Conservation (phyloP, 768 basidiomycete species). For the Sarcomyxa edulis region DNA sequence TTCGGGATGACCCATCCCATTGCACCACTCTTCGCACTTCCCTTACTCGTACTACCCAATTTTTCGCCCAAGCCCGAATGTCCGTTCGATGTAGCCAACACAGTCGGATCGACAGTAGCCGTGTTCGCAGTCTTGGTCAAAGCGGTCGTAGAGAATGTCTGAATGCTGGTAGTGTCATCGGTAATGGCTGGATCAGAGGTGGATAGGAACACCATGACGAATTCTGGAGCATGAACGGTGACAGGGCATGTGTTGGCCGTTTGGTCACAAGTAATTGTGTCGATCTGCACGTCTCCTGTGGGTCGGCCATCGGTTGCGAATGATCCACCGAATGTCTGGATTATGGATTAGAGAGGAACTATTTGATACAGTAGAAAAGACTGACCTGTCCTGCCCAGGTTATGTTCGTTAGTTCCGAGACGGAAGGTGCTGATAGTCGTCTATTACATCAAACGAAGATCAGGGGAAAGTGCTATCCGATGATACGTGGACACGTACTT, state of each 20-base stretch:
- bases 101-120: conserved; percentile 45
- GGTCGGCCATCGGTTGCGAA: conserved; percentile 66
- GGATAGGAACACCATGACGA: conserved; percentile 66
- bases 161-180: conserved; percentile 20
- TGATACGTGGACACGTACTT: conserved; percentile 30
- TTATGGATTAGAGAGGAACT: conserved; percentile 1
- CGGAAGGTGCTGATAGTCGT: conserved; percentile 49
- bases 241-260: conserved; percentile 48
- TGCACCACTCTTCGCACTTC: conserved; percentile 21
- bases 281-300: conserved; percentile 41
- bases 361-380: conserved; percentile 2
- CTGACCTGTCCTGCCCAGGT: conserved; percentile 75
- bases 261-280: conserved; percentile 53
- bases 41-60: conserved; percentile 27
- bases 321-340: conserved; percentile 50
- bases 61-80: conserved; percentile 21
- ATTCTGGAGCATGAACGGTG: conserved; percentile 59
- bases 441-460: conserved; percentile 27
- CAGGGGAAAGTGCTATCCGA: background rate
- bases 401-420: conserved; percentile 58
- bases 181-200: conserved; percentile 21
- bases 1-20: too few species aligned
- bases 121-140: conserved; percentile 49
- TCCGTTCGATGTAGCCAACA: conserved; percentile 52
- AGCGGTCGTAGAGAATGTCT: conserved; percentile 55